Evolutionary conservation across 257 asterid species (phyloP).

Genomic region (Solanum habrochaites): DNA sequence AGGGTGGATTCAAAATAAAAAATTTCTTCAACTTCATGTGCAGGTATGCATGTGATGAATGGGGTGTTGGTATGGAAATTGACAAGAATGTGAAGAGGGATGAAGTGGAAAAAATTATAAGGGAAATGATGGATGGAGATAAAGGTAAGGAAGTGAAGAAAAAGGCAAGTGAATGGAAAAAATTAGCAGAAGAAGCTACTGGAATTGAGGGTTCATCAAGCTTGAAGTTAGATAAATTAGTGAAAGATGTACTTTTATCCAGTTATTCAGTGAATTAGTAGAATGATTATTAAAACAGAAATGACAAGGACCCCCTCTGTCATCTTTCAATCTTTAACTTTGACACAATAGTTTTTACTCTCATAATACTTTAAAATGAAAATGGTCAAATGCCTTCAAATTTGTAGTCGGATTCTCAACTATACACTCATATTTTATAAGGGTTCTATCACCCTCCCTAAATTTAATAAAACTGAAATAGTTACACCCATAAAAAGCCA

Average conservation of each 20-base stretch:
- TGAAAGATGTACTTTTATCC: background rate
- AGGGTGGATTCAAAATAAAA: background rate
- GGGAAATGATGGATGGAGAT: slow-evolving; percentile 7
- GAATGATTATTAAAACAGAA: too few relatives aligned
- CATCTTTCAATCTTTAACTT: background rate
- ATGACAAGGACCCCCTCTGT: background rate
- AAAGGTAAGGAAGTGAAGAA: slow-evolving; percentile 5
- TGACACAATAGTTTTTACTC: background rate
- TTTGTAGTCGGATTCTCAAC: too few relatives aligned
- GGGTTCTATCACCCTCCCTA: too few relatives aligned
- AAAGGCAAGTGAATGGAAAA: background rate
- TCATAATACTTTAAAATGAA: background rate
- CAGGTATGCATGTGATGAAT: background rate
- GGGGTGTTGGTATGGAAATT: slow-evolving; percentile 5
- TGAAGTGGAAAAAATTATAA: background rate
- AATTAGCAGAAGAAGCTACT: slow-evolving; percentile 2
- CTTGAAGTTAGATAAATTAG: background rate
- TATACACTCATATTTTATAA: too few relatives aligned
- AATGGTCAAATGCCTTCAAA: too few relatives aligned
- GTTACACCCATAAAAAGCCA: too few relatives aligned
- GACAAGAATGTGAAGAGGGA: background rate
- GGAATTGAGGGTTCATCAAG: background rate
- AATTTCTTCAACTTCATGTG: background rate
- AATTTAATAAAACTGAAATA: too few relatives aligned
- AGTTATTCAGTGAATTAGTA: background rate